A percentile compares a stretch with the other conserved stretches of the same genome.
Evolutionary conservation across 208 protist species (phyloP).

Genomic region (Trypanosoma caninum): DNA sequence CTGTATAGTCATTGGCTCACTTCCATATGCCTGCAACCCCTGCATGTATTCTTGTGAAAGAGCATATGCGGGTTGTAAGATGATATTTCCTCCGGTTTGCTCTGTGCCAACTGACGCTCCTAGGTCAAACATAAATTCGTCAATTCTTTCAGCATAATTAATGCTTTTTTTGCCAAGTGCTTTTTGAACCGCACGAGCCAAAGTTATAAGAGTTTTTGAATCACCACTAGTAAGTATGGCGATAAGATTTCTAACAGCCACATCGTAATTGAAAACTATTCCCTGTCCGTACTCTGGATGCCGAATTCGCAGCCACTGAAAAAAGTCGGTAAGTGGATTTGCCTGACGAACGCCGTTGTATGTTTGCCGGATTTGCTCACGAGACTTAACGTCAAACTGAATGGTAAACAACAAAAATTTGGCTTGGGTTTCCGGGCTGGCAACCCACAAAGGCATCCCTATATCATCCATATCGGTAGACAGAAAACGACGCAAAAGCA

Average conservation of each 20-base stretch:
- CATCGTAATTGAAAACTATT: conserved; percentile 33
- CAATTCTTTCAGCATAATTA: conserved; percentile 38
- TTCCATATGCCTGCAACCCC: conserved; percentile 6
- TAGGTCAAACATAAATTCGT: conserved; percentile 57
- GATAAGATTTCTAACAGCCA: conserved; percentile 32
- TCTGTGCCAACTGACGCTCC: conserved; percentile 13
- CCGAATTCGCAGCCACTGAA: conserved; percentile 43
- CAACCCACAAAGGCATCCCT: conserved; percentile 56
- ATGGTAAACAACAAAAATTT: conserved; percentile 65
- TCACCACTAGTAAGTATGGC: conserved; percentile 35
- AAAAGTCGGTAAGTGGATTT: conserved; percentile 60
- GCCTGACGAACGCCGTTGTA: conserved; percentile 42
- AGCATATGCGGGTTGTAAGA: neutral
- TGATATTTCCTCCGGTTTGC: neutral
- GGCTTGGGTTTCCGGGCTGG: conserved; percentile 50
- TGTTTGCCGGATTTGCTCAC: conserved; percentile 46
- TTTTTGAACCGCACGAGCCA: conserved; percentile 45
- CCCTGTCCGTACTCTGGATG: conserved; percentile 61
- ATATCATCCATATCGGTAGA: conserved; percentile 34
- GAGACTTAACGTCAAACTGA: conserved; percentile 45
- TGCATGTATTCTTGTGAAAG: neutral
- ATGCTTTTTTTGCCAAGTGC: conserved; percentile 21
- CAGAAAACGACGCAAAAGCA: conserved; percentile 45
- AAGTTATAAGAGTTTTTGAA: conserved; percentile 23
- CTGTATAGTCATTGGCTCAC: conserved; percentile 10